phyloP scores from a whole-genome alignment of 2,329 filamentous ascomycete species.

The Allantophomopsis cytisporea region DNA sequence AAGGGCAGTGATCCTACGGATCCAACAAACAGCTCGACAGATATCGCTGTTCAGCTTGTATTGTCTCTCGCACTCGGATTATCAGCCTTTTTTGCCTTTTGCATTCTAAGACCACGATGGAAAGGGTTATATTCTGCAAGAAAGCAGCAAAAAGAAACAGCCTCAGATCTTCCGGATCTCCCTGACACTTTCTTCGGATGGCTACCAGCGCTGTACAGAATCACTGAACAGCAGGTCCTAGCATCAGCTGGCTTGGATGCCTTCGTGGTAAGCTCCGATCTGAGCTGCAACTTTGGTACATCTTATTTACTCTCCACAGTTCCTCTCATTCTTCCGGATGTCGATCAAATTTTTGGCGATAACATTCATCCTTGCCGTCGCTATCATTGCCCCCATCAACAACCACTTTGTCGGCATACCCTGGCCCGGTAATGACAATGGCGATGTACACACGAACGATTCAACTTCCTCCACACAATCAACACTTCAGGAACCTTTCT shows the following conservation, averaged over 20 bases:
- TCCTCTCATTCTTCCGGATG: conserved; percentile 93
- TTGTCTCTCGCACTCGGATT: conserved; percentile 59
- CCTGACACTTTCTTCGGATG: conserved; percentile 83
- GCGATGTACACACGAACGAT: conserved; percentile 9
- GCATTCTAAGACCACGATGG: conserved; percentile 82
- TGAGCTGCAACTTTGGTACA: background rate
- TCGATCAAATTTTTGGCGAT: conserved; percentile 69
- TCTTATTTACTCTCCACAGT: conserved; percentile 29
- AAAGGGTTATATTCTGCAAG: conserved; percentile 79
- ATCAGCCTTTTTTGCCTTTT: conserved; percentile 63
- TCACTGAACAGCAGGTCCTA: conserved; percentile 81
- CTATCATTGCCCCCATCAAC: conserved; percentile 79
- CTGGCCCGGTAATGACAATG: conserved; percentile 12
- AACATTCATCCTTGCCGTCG: conserved; percentile 69
- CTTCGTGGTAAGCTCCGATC: conserved; percentile 53
- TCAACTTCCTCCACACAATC: background rate
- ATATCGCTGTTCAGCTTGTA: conserved; percentile 46
- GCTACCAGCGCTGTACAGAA: conserved; percentile 74
- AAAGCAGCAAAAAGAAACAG: conserved; percentile 55
- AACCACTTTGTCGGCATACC: conserved; percentile 36
- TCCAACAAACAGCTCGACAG: conserved; percentile 11
- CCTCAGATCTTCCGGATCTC: conserved; percentile 56
- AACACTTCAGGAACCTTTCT: background rate
- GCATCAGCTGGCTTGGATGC: conserved; percentile 87
- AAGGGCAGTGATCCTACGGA: conserved; percentile 11